These are phyloP conservation scores for Leishmania aethiopica DNA, from an alignment of 208 protist species.

Conservation along the genomic window DNA sequence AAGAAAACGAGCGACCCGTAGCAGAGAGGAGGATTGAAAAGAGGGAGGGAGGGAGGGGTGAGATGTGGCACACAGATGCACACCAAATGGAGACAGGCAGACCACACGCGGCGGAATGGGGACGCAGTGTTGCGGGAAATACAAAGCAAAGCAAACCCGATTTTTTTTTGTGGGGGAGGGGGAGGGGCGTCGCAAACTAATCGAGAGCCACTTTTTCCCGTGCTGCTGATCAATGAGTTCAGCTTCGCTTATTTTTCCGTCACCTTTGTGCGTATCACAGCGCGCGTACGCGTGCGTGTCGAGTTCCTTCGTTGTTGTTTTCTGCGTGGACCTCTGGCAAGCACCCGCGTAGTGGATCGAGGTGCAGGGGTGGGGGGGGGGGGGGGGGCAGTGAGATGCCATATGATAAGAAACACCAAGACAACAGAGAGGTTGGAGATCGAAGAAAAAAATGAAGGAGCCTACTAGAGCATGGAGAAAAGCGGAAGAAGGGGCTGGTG, in stretches of 20 bases:
- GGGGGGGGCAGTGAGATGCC: not conserved
- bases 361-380: not conserved
- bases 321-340: not conserved
- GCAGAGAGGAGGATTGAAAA: not conserved
- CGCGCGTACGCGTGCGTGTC: not conserved
- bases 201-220: not conserved
- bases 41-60: not conserved
- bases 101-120: not conserved
- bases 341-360: not conserved
- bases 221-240: not conserved
- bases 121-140: not conserved
- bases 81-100: not conserved
- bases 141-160: not conserved
- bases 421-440: not conserved
- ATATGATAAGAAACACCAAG: not conserved
- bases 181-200: not conserved
- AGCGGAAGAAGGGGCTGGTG: not conserved
- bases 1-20: not conserved
- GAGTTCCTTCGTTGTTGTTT: not conserved
- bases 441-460: too few species aligned
- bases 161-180: not conserved
- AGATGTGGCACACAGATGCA: not conserved
- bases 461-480: not conserved
- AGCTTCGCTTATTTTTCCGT: not conserved
- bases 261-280: not conserved